Conservation (phyloP, 345 rosid genomes). For the Salix viminalis region DNA sequence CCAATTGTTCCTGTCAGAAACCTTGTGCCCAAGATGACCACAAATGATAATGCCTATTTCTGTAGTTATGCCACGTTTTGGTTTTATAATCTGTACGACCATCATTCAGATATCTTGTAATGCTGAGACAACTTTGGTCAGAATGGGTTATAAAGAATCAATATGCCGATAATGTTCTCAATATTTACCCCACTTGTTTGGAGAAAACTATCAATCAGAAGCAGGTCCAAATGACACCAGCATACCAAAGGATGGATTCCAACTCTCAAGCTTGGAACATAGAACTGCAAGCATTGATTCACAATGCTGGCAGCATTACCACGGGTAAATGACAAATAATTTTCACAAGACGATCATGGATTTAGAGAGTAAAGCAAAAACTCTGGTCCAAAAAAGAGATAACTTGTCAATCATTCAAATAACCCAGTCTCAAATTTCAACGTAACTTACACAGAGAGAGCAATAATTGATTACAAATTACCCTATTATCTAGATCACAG, state of each 20-base stretch:
- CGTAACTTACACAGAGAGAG: not conserved
- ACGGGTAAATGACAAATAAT: not conserved
- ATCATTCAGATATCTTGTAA: not conserved
- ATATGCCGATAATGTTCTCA: not conserved
- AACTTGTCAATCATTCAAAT: not conserved
- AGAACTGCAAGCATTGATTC: not conserved
- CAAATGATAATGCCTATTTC: not conserved
- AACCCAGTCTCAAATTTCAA: not conserved
- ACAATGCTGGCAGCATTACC: not conserved
- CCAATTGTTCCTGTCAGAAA: not conserved
- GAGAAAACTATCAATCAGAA: not conserved
- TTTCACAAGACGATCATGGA: not conserved
- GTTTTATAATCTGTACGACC: not conserved
- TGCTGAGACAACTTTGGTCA: not conserved
- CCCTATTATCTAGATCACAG: not conserved
- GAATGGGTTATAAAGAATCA: not conserved
- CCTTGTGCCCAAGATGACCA: not conserved
- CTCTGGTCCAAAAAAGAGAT: not conserved
- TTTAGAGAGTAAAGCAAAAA: not conserved
- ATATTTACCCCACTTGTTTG: not conserved
- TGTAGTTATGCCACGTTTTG: not conserved
- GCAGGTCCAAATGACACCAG: not conserved
- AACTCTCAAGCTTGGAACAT: not conserved
- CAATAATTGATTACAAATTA: not conserved
- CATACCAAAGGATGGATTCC: too few relatives aligned